Conservation (phyloP, 2,329 filamentous ascomycete species). For the Fusarium avenaceum region DNA sequence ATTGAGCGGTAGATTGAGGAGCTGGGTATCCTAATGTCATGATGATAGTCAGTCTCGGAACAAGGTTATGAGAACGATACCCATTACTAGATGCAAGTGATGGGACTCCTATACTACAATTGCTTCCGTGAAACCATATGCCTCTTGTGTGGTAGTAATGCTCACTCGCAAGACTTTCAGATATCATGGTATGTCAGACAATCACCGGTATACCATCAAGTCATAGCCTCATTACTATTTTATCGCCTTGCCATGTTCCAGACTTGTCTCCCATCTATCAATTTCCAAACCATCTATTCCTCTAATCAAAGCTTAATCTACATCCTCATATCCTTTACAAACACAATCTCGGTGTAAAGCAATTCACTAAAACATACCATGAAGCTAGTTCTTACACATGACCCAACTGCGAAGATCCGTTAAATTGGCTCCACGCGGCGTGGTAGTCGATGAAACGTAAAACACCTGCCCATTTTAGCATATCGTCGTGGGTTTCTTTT, state of each 20-base stretch:
- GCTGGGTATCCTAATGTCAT: slow-evolving; percentile 17
- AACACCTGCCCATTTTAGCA: neutral
- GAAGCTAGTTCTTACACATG: neutral
- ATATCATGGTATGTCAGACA: neutral
- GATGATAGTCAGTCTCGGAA: neutral
- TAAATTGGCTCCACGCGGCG: neutral
- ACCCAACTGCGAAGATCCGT: neutral
- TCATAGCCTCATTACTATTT: neutral
- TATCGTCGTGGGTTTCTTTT: neutral
- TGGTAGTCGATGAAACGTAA: neutral
- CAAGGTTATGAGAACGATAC: neutral
- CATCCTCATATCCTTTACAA: neutral
- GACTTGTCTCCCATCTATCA: neutral
- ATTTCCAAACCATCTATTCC: neutral
- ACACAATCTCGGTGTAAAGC: neutral
- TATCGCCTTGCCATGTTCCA: neutral
- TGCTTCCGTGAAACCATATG: neutral
- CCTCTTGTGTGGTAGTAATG: neutral
- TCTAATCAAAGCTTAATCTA: neutral
- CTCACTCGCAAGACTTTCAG: neutral
- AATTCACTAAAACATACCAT: neutral
- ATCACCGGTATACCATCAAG: neutral
- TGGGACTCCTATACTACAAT: neutral
- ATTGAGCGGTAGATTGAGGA: slow-evolving; percentile 56
- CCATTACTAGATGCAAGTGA: neutral